Evolutionary conservation across 345 rosid species (phyloP).

Genomic region (Eutrema heterophyllum): DNA sequence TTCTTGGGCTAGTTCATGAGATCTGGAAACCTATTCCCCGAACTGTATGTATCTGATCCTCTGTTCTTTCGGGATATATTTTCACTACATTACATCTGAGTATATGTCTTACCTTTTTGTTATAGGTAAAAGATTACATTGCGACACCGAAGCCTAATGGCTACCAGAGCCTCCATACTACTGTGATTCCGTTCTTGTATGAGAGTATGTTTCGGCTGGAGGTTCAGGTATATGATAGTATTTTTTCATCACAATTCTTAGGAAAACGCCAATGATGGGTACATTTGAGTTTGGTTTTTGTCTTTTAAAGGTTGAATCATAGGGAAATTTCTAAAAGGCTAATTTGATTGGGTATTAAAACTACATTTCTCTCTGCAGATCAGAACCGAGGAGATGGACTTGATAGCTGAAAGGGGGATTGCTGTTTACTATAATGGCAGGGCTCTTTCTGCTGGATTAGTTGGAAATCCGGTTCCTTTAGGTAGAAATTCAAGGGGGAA

Average conservation of each 20-base stretch:
- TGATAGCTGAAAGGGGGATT: slow-evolving; percentile 95
- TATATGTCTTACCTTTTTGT: slow-evolving; percentile 18
- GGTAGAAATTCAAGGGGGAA: slow-evolving; percentile 76
- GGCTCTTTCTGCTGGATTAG: slow-evolving; percentile 64
- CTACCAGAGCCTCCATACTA: slow-evolving; percentile 96
- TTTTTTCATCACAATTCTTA: neutral
- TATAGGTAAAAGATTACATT: slow-evolving; percentile 94
- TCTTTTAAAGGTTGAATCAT: slow-evolving; percentile 2
- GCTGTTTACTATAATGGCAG: slow-evolving; percentile 98
- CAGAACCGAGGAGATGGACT: slow-evolving; percentile 97
- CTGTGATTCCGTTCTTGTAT: slow-evolving; percentile 81
- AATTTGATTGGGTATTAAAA: slow-evolving; percentile 4
- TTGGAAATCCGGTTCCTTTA: slow-evolving; percentile 59
- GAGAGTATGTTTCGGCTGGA: slow-evolving; percentile 89
- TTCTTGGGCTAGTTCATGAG: slow-evolving; percentile 92
- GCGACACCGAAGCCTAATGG: slow-evolving; percentile 99
- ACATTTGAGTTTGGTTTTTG: neutral
- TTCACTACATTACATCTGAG: neutral
- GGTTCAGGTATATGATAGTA: slow-evolving; percentile 58
- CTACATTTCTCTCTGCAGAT: slow-evolving; percentile 49
- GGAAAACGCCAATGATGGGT: neutral
- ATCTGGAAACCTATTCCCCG: slow-evolving; percentile 97
- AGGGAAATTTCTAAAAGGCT: neutral
- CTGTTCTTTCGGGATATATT: neutral
- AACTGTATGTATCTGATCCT: slow-evolving; percentile 50